Evolutionary conservation across 371 early-diverging fungal species (phyloP), one percentile per base, ranked within the genome.

Genomic region (Entomophthora muscae): DNA sequence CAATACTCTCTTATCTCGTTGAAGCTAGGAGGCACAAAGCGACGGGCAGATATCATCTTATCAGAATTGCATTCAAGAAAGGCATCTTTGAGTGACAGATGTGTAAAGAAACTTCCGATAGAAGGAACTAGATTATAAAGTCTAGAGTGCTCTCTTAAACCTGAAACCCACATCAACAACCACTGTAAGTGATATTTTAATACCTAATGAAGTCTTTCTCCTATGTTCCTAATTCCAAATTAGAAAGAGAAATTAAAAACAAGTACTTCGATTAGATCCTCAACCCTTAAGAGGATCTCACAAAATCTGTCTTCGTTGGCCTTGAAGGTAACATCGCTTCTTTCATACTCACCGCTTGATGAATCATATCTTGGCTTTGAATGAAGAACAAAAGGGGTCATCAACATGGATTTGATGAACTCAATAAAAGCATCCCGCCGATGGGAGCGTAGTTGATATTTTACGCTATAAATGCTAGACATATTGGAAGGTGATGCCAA

Each of bases 391-490:
- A 89, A 88, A 21, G 89, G 86, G 2, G 84, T 84, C 61, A 85
- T 78, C 26, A 89, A 76, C 66, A 87, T 80, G 26, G 80, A 76
- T 70, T 90, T 90, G 73, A 90, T 84, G 71, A 88, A 88, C 72
- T 89, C 88, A 68, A 89, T 86, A 53, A 84, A 77, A 29, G 77
- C 76, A 72, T 88, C 89, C 58, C 88, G 82, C 76, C 85, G 85
- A 75, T 87, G 89, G 28, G 88, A 76, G 56, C 85, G 75, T 53
- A 86, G 72, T 66, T 85, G 83, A 73, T 87, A 87, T 76, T 84
- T 87, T 64, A 82, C 78, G 65, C 73, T 52, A 67, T 79, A 77
- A 32, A 73, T 63, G 52, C 75, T 73, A 3, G 73, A 71, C 74
- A 75, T 76, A 53, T 57, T 63, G 17, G n/a, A n/a, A n/a, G n/a